Evolutionary conservation across 2,329 filamentous ascomycete species (phyloP).

Genomic region (Blastomyces gilchristii): DNA sequence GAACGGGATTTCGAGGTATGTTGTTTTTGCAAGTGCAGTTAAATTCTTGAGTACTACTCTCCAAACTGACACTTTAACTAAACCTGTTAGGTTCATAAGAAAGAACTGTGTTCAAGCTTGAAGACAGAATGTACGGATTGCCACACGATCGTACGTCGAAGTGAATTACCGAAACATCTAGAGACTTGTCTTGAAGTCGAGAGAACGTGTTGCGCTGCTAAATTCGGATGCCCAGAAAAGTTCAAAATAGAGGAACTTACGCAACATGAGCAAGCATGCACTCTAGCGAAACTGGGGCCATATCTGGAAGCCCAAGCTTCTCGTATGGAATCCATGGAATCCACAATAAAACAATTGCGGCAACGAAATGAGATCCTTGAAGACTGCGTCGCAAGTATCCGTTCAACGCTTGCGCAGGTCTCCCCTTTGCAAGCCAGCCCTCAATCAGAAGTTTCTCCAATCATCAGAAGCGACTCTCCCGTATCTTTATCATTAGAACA

Average conservation of each 20-base stretch:
- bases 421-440: slow-evolving; percentile 11
- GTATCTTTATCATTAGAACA: slow-evolving; percentile 10
- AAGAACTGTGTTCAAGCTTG: slow-evolving; percentile 29
- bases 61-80: background rate
- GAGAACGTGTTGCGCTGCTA: slow-evolving; percentile 29
- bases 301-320: slow-evolving; percentile 36
- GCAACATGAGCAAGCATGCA: slow-evolving; percentile 41
- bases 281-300: slow-evolving; percentile 39
- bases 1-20: slow-evolving; percentile 44
- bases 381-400: slow-evolving; percentile 35
- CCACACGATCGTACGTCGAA: slow-evolving; percentile 24
- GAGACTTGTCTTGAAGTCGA: slow-evolving; percentile 30
- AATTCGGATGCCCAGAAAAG: slow-evolving; percentile 35
- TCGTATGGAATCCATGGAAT: slow-evolving; percentile 35
- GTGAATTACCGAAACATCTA: slow-evolving; percentile 28
- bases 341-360: slow-evolving; percentile 36
- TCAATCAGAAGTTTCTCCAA: slow-evolving; percentile 15
- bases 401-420: slow-evolving; percentile 28
- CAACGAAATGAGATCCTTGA: slow-evolving; percentile 40
- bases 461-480: slow-evolving; percentile 13
- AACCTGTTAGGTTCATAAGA: slow-evolving; percentile 26
- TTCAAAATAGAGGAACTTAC: slow-evolving; percentile 30
- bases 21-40: background rate
- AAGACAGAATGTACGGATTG: slow-evolving; percentile 32
- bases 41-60: background rate